A percentile compares a stretch with the other conserved stretches of the same genome.
Conservation (phyloP, 179 eudicot genomes). For the Sideroxylon spinosum region DNA sequence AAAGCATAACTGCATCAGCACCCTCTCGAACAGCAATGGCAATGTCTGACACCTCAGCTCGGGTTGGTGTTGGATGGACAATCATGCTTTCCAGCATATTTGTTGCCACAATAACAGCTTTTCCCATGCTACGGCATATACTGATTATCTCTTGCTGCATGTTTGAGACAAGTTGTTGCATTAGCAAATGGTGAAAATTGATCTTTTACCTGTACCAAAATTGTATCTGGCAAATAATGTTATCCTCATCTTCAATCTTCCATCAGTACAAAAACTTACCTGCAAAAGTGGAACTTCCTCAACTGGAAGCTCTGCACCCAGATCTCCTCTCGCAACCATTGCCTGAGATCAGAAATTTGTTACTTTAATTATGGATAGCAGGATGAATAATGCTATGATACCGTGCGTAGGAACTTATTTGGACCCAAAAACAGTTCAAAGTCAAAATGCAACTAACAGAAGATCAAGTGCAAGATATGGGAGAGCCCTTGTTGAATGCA, state of each 20-base stretch:
- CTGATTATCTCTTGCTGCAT: slow-evolving; percentile 72
- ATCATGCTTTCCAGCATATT: slow-evolving; percentile 91
- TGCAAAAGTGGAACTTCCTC: slow-evolving; percentile 81
- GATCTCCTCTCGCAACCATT: slow-evolving; percentile 92
- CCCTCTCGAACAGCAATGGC: slow-evolving; percentile 87
- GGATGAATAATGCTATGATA: neutral
- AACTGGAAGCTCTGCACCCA: slow-evolving; percentile 80
- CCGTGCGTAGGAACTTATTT: neutral
- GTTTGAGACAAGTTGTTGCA: neutral
- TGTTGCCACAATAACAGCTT: slow-evolving; percentile 81
- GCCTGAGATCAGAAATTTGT: slow-evolving; percentile 38
- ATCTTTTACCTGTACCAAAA: neutral
- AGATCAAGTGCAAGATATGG: neutral
- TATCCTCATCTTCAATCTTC: neutral
- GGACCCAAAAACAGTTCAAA: neutral
- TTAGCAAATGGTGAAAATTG: neutral
- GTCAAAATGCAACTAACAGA: neutral
- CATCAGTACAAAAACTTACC: slow-evolving; percentile 32
- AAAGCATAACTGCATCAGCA: slow-evolving; percentile 82
- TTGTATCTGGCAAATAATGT: neutral
- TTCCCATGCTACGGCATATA: slow-evolving; percentile 76
- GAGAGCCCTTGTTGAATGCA: neutral
- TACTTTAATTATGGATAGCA: neutral
- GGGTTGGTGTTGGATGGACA: slow-evolving; percentile 74
- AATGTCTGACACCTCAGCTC: slow-evolving; percentile 83